Percentiles rank a stretch among this genome's conserved stretches.
Evolutionary conservation across 495 filamentous ascomycete species (phyloP).

Genomic region (Articulospora tetracladia): DNA sequence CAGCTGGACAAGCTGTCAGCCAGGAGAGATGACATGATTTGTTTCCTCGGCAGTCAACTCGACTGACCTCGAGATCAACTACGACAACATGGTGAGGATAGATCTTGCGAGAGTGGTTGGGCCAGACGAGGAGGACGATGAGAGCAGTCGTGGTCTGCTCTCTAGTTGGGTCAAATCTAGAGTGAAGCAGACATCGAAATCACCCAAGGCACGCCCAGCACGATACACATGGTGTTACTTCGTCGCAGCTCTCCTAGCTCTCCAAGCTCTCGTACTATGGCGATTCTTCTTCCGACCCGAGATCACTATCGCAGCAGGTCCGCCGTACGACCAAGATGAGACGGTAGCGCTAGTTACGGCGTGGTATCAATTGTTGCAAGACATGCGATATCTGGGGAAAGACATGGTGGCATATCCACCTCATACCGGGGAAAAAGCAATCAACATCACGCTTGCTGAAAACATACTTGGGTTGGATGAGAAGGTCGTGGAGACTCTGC

Average conservation of each 20-base stretch:
- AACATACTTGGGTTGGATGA: background rate
- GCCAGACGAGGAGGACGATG: background rate
- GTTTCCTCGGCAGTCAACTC: background rate
- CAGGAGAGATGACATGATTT: background rate
- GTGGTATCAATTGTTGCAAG: background rate
- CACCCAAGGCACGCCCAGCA: background rate
- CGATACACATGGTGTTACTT: background rate
- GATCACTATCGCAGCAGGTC: background rate
- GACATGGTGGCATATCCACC: background rate
- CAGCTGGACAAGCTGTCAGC: background rate
- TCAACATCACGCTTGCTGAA: background rate
- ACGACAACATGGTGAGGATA: background rate
- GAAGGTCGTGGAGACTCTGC: background rate
- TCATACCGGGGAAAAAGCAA: background rate
- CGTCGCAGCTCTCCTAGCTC: background rate
- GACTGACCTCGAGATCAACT: too few species aligned
- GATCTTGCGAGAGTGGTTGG: background rate
- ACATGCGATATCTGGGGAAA: background rate
- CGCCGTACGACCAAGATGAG: background rate
- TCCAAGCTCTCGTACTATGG: background rate
- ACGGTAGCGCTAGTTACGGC: background rate
- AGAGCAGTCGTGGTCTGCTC: background rate
- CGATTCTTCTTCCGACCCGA: background rate
- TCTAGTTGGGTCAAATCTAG: background rate
- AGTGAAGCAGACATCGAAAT: background rate